Conservation (phyloP, 495 filamentous ascomycete species). For the Xylaria telfairii region DNA sequence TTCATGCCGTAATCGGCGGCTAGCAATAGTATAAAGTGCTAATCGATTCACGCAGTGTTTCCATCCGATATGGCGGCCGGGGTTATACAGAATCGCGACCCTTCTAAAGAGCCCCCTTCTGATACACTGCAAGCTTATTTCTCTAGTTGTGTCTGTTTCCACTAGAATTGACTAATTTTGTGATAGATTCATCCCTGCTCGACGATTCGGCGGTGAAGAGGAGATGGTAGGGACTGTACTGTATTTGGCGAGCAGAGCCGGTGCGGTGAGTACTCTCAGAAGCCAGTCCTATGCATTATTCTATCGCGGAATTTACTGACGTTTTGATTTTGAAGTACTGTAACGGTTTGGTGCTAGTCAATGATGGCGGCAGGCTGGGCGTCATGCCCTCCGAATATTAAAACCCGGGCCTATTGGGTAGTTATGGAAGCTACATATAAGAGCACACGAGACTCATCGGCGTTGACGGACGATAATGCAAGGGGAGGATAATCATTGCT, state of each 20-base stretch:
- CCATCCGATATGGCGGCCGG: slow-evolving; percentile 56
- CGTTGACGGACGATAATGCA: too few species aligned
- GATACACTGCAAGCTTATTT: not conserved
- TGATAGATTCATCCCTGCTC: slow-evolving; percentile 50
- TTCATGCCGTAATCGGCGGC: too few species aligned
- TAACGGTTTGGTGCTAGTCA: slow-evolving; percentile 61
- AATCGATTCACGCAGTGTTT: slow-evolving; percentile 47
- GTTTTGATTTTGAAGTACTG: slow-evolving; percentile 42
- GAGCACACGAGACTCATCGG: too few species aligned
- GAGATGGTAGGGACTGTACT: slow-evolving; percentile 61
- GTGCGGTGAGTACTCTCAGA: slow-evolving; percentile 37
- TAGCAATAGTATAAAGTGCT: not conserved
- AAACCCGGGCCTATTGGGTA: not conserved
- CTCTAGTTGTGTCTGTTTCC: too few species aligned
- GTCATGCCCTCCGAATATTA: slow-evolving; percentile 54
- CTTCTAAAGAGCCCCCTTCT: slow-evolving; percentile 39
- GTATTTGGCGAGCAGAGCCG: slow-evolving; percentile 43
- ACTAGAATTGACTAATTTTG: too few species aligned
- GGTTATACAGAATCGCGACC: slow-evolving; percentile 42
- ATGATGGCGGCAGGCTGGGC: slow-evolving; percentile 62
- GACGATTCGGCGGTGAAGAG: slow-evolving; percentile 54
- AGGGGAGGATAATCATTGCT: too few species aligned
- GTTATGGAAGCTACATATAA: not conserved
- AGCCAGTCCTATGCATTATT: not conserved
- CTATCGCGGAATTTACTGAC: not conserved